Conservation (phyloP, 495 filamentous ascomycete species). For the Xylaria longipes region DNA sequence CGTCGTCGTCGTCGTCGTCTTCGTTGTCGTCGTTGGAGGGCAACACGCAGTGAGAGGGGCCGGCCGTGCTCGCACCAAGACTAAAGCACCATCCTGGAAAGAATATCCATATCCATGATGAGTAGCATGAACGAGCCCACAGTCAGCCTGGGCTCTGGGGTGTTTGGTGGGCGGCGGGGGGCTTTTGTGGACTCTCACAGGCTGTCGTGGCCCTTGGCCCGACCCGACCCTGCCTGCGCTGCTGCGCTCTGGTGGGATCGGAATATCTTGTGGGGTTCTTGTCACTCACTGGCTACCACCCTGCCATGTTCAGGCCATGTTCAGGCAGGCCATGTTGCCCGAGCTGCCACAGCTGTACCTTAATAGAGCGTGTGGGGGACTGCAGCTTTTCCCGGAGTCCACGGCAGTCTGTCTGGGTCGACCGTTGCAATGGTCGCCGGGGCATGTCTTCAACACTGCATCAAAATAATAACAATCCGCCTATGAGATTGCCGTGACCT, state of each 20-base stretch:
- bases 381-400: conserved; percentile 14
- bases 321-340: not conserved
- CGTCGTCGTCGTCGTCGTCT: not conserved
- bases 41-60: conserved; percentile 2
- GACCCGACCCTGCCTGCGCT: not conserved
- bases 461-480: not conserved
- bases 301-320: not conserved
- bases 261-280: conserved; percentile 21
- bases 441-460: not conserved
- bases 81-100: conserved; percentile 24
- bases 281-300: not conserved
- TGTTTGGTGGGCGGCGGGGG: conserved; percentile 23
- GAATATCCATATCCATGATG: conserved; percentile 25
- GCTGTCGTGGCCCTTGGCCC: conserved; percentile 19
- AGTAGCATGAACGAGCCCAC: conserved; percentile 8
- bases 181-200: conserved; percentile 24
- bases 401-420: conserved; percentile 11
- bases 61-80: conserved; percentile 23
- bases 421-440: not conserved
- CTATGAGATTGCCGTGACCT: not conserved
- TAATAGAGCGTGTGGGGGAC: conserved; percentile 10
- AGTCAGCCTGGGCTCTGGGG: conserved; percentile 19
- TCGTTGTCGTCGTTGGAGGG: not conserved
- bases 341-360: conserved; percentile 8
- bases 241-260: conserved; percentile 5